Evolutionary conservation across 192 early-diverging fungal genomes (phyloP), one percentile per base, ranked within the genome.

Genomic region (Mortierella hygrophila): DNA sequence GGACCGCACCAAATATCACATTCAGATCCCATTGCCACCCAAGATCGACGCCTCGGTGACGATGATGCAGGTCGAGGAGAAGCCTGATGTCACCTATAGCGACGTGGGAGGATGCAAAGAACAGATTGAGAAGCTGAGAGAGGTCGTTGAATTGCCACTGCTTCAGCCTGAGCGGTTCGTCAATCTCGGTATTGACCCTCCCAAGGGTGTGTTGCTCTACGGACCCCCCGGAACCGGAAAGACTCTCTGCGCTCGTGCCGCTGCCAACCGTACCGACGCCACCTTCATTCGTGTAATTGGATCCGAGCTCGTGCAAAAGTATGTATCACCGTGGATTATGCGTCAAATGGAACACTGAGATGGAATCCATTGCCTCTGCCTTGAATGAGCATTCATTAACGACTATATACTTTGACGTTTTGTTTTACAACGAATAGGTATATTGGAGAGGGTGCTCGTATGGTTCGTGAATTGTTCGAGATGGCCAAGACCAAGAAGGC

Each of bases 11-110:
- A 99, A 99, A 88, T 99, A 99, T 90, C 99, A 99, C 90, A 99
- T 99, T 79, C 97, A 99, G 88, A 95, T 99, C 74, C 99, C 99
- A 69, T 91, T 99, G 46, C 99, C 99, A 65, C 99, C 99, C 82
- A 97, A 96, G 91, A 99, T 99, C 74, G 99, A 99, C 87, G 97
- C 99, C 37, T 96, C 97, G 0, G 96, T 96, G 60, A 99, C 99
- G 16, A 99, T 99, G 99, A 99, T 99, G 99, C 98, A 99, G 88
- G 97, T 99, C 41, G 99, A 99, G 88, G 99, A 99, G 88, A 99
- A 99, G 89, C 99, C 99, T 4, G 99, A 99, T 92, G 97, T 99
- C n/a, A 99, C 99, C 15, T 99, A 99, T 79, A 93, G 93, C 69
- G 98, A 99, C 90, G 96, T 99, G n/a, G 99, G 99, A 85, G 99